phyloP scores from a whole-genome alignment of 2,329 filamentous ascomycete species.

The Sporothrix pallida region DNA sequence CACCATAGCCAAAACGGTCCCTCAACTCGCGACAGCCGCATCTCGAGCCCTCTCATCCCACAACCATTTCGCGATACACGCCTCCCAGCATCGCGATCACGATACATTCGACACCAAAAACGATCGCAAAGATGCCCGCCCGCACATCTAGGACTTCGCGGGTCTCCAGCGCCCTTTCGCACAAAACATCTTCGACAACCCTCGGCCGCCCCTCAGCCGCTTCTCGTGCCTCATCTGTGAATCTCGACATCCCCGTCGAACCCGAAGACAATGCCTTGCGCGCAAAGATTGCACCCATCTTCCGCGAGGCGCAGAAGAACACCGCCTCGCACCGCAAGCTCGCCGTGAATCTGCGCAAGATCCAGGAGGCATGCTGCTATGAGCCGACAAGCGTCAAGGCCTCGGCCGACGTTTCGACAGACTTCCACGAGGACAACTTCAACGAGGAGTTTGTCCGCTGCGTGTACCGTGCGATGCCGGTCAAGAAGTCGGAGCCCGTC shows the following conservation, averaged over 20 bases:
- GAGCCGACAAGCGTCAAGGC: slow-evolving; percentile 57
- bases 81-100: slow-evolving; percentile 26
- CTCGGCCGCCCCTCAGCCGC: slow-evolving; percentile 52
- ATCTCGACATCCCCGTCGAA: slow-evolving; percentile 69
- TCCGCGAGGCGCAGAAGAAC: slow-evolving; percentile 83
- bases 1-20: slow-evolving; percentile 28
- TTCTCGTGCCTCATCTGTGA: slow-evolving; percentile 55
- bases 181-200: slow-evolving; percentile 49
- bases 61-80: neutral
- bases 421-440: slow-evolving; percentile 85
- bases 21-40: slow-evolving; percentile 4
- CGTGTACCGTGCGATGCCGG: slow-evolving; percentile 77
- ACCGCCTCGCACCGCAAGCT: slow-evolving; percentile 90
- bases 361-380: slow-evolving; percentile 84
- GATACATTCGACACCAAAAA: neutral
- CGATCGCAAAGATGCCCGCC: slow-evolving; percentile 53
- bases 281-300: slow-evolving; percentile 73
- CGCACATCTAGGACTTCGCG: slow-evolving; percentile 56
- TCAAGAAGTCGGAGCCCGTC: slow-evolving; percentile 89
- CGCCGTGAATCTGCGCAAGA: slow-evolving; percentile 82
- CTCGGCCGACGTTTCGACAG: slow-evolving; percentile 55
- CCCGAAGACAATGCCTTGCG: slow-evolving; percentile 73
- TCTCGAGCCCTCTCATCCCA: slow-evolving; percentile 11
- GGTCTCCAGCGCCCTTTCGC: slow-evolving; percentile 48
- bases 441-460: slow-evolving; percentile 85